Percentiles rank a stretch among this genome's conserved stretches.
These are phyloP conservation scores for Litchi chinensis DNA, from an alignment of 345 rosid genomes.

Conservation along the genomic window DNA sequence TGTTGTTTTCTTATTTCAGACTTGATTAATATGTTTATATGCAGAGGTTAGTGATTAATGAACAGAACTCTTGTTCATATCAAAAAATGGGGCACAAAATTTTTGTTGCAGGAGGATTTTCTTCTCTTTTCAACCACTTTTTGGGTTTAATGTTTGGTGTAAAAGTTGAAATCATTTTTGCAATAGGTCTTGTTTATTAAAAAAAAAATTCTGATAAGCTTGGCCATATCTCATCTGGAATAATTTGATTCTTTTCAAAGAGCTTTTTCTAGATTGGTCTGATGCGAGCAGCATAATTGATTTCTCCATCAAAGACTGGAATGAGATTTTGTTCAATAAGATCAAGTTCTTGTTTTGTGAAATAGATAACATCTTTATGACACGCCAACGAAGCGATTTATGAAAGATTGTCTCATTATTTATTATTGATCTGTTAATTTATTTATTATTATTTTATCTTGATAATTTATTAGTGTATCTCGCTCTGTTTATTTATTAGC, in stretches of 20 bases:
- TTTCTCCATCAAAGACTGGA: no score
- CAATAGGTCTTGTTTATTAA: not conserved
- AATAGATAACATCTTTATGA: no score
- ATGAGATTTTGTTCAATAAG: no score
- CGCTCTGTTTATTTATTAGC: not conserved
- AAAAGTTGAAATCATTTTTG: not conserved
- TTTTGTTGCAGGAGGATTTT: not conserved
- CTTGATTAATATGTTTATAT: not conserved
- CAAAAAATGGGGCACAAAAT: not conserved
- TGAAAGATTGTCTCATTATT: no score
- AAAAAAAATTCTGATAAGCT: no score
- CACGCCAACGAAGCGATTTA: no score
- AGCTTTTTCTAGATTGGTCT: no score
- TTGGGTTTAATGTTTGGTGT: not conserved
- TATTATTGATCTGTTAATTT: not conserved
- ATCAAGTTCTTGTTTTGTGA: no score
- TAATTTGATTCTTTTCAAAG: no score
- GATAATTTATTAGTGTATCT: not conserved
- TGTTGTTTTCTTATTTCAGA: not conserved
- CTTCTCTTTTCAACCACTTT: no score
- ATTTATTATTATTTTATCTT: not conserved
- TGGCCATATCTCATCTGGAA: no score
- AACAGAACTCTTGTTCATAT: not conserved
- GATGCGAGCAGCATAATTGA: no score
- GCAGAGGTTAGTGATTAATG: not conserved